Conservation (phyloP, 2,329 filamentous ascomycete species). For the Cyphellophora europaea region DNA sequence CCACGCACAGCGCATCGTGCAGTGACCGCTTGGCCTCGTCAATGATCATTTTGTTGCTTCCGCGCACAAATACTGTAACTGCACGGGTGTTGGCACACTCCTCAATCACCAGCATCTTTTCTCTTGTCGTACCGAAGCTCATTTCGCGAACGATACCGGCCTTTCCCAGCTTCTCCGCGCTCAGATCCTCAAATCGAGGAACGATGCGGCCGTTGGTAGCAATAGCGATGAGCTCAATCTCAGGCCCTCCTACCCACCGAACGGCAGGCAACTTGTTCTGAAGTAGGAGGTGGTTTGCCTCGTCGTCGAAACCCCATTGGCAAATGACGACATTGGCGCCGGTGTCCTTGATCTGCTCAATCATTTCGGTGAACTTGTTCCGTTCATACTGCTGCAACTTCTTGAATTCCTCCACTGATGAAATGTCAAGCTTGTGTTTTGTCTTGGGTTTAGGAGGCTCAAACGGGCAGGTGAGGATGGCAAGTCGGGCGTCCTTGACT, state of each 20-base stretch:
- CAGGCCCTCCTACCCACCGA: conserved; percentile 93
- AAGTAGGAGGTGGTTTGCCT: conserved; percentile 92
- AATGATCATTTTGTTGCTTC: conserved; percentile 99
- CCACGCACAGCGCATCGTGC: conserved; percentile 94
- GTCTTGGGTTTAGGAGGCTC: conserved; percentile 99
- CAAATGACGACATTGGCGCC: conserved; percentile 97
- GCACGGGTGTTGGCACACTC: conserved; percentile 97
- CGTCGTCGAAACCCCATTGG: conserved; percentile 99
- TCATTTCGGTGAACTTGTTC: conserved; percentile 97
- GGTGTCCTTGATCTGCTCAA: conserved; percentile 93
- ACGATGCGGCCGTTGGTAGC: conserved; percentile 97
- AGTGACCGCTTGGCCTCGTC: conserved; percentile 97
- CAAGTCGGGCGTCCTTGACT: conserved; percentile 90
- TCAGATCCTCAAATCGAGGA: conserved; percentile 91
- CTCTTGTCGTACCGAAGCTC: conserved; percentile 91
- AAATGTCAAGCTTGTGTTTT: conserved; percentile 98
- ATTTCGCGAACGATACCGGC: conserved; percentile 90
- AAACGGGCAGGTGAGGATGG: conserved; percentile 94
- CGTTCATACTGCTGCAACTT: conserved; percentile 92
- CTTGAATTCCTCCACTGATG: conserved; percentile 95
- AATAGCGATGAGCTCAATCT: conserved; percentile 97
- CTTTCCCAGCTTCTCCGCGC: conserved; percentile 76
- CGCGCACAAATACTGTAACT: conserved; percentile 90
- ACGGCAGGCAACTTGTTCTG: conserved; percentile 95
- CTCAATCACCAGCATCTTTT: conserved; percentile 99